Conservation (phyloP, 2,329 filamentous ascomycete genomes). For the Claviceps sp. region DNA sequence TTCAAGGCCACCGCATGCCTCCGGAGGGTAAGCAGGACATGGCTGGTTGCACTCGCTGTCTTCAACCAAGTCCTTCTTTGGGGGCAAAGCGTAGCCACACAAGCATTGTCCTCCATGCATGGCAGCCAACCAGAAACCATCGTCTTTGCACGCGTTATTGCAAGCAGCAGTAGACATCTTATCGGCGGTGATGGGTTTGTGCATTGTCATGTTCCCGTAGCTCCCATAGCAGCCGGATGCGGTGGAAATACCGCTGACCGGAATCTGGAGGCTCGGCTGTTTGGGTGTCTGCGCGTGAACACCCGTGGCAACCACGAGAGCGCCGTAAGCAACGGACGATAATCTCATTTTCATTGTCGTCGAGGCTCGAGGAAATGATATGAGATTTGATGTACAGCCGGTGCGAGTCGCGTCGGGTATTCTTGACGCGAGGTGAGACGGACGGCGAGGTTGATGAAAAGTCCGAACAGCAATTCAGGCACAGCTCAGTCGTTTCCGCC, state of each 20-base stretch:
- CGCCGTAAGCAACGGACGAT: conserved; percentile 15
- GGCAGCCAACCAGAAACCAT: conserved; percentile 45
- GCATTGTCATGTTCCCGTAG: conserved; percentile 23
- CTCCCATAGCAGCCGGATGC: conserved; percentile 40
- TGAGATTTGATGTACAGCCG: background rate
- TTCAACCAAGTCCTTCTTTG: conserved; percentile 36
- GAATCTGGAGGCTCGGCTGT: conserved; percentile 24
- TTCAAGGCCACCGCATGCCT: conserved; percentile 41
- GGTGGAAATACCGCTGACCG: conserved; percentile 23
- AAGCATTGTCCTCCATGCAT: conserved; percentile 52
- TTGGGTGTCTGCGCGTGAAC: conserved; percentile 8
- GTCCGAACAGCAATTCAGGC: background rate
- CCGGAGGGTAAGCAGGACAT: conserved; percentile 48
- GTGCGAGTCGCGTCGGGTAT: background rate
- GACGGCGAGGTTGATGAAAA: background rate
- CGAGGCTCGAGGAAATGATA: background rate
- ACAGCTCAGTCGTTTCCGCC: conserved; percentile 15
- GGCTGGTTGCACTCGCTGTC: conserved; percentile 47
- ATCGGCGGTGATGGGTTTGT: conserved; percentile 8
- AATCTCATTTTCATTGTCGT: conserved; percentile 17
- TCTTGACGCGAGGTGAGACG: background rate
- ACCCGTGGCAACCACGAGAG: conserved; percentile 17
- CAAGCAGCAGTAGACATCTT: conserved; percentile 29
- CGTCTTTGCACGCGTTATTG: conserved; percentile 22
- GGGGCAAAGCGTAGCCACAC: conserved; percentile 59